Evolutionary conservation across 108 stramenopile genomes (phyloP).

Genomic region (Nitzschia inconspicua): DNA sequence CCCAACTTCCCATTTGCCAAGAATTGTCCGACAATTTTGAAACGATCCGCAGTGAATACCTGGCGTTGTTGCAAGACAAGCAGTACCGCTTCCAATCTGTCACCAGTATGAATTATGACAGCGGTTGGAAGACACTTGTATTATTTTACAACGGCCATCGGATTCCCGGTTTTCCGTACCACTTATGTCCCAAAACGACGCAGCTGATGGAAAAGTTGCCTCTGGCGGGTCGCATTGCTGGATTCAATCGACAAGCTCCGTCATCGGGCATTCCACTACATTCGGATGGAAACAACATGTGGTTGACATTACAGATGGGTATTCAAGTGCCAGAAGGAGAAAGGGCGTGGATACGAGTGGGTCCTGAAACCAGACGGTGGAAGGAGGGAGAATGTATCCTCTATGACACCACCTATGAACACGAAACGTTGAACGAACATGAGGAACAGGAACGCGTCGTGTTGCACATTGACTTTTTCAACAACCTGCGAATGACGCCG

Average conservation of each 20-base stretch:
- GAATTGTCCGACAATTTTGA: constrained; percentile 68
- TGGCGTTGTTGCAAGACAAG: constrained; percentile 56
- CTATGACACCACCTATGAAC: constrained; percentile 87
- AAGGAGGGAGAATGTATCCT: constrained; percentile 65
- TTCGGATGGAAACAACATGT: constrained; percentile 89
- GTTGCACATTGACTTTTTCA: constrained; percentile 88
- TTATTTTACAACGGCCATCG: constrained; percentile 85
- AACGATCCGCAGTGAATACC: constrained; percentile 60
- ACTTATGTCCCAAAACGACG: constrained; percentile 80
- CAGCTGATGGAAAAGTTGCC: constrained; percentile 75
- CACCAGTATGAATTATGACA: constrained; percentile 84
- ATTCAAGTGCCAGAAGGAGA: constrained; percentile 45
- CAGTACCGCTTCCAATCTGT: constrained; percentile 80
- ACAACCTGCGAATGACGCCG: constrained; percentile 68
- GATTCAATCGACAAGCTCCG: constrained; percentile 84
- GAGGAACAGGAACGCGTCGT: constrained; percentile 76
- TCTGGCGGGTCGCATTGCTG: constrained; percentile 80
- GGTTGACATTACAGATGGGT: constrained; percentile 86
- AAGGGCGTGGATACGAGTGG: constrained; percentile 71
- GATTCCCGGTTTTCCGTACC: constrained; percentile 82
- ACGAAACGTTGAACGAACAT: constrained; percentile 78
- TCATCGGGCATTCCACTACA: constrained; percentile 74
- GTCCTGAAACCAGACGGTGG: constrained; percentile 68
- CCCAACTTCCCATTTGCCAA: constrained; percentile 46
- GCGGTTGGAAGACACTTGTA: constrained; percentile 83